Evolutionary conservation across 148 eudicot genomes (phyloP).

Genomic region (Limonium bicolor): DNA sequence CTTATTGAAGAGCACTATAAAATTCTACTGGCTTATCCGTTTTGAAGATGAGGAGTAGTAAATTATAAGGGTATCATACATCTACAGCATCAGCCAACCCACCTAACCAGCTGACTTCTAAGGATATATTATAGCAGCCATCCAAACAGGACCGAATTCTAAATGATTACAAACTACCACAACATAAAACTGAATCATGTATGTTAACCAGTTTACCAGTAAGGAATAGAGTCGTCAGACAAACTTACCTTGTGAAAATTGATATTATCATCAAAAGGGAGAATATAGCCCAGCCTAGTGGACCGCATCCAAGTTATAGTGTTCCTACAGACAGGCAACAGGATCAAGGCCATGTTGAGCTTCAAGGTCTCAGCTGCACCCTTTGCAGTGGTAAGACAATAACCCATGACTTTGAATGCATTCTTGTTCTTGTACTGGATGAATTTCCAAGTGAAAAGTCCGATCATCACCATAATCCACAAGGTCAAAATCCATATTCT

Average conservation of each 20-base stretch:
- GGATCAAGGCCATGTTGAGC: slow-evolving; percentile 80
- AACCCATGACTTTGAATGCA: slow-evolving; percentile 84
- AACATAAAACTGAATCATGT: too few relatives aligned
- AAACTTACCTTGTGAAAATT: slow-evolving; percentile 91
- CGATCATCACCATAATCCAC: slow-evolving; percentile 70
- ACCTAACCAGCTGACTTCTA: too few relatives aligned
- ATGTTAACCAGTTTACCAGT: too few relatives aligned
- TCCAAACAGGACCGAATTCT: too few relatives aligned
- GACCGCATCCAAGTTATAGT: slow-evolving; percentile 92
- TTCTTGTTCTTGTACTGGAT: slow-evolving; percentile 58
- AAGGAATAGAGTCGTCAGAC: too few relatives aligned
- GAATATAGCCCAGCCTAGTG: slow-evolving; percentile 45
- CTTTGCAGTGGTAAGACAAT: slow-evolving; percentile 83
- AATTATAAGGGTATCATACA: too few relatives aligned
- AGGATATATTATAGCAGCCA: too few relatives aligned
- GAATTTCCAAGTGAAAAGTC: slow-evolving; percentile 78
- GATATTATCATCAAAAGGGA: slow-evolving; percentile 92
- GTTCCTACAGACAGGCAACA: slow-evolving; percentile 94
- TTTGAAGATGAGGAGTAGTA: too few relatives aligned
- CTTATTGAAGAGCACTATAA: too few relatives aligned
- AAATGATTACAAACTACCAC: too few relatives aligned
- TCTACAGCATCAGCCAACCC: too few relatives aligned
- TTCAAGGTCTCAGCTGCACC: slow-evolving; percentile 96
- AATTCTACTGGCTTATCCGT: too few relatives aligned
- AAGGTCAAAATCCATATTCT: slow-evolving; percentile 68